A percentile compares a stretch with the other conserved stretches of the same genome.
phyloP scores from a whole-genome alignment of 2,329 filamentous ascomycete genomes.

The Xylogone sp. region DNA sequence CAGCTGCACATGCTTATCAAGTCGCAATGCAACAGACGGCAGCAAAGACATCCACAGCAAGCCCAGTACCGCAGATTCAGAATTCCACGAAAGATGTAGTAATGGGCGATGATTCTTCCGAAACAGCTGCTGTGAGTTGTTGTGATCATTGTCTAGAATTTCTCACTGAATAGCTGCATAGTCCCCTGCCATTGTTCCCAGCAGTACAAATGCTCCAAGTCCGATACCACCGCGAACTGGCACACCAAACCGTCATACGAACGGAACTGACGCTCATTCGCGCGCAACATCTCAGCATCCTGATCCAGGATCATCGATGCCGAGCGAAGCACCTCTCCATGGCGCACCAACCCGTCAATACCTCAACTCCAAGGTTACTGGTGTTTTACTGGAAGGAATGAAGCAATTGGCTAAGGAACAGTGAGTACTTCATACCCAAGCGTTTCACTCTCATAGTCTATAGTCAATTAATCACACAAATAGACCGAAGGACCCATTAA shows the following conservation, averaged over 20 bases:
- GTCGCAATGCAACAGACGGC: slow-evolving; percentile 21
- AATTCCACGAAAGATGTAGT: slow-evolving; percentile 18
- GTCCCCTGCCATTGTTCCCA: slow-evolving; percentile 15
- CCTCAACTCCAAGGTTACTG: slow-evolving; percentile 67
- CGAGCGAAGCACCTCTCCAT: slow-evolving; percentile 56
- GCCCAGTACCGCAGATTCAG: slow-evolving; percentile 8
- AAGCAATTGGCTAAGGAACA: slow-evolving; percentile 67
- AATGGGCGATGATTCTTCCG: slow-evolving; percentile 23
- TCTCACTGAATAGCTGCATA: slow-evolving; percentile 8
- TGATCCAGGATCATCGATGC: slow-evolving; percentile 48
- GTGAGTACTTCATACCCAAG: slow-evolving; percentile 42
- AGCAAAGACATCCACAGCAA: slow-evolving; percentile 9
- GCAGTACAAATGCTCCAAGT: slow-evolving; percentile 20
- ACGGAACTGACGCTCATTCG: slow-evolving; percentile 39
- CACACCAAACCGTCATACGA: slow-evolving; percentile 41
- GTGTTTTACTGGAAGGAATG: slow-evolving; percentile 68
- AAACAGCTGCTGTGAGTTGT: slow-evolving; percentile 17
- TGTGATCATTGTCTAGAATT: not conserved
- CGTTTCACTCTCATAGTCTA: not conserved
- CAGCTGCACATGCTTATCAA: slow-evolving; percentile 23
- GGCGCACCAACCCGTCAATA: slow-evolving; percentile 69
- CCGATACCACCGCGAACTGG: slow-evolving; percentile 36
- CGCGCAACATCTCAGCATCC: slow-evolving; percentile 55
- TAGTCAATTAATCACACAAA: slow-evolving; percentile 6
- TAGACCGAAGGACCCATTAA: slow-evolving; percentile 65